These are phyloP conservation scores for Penicillium verhagenii DNA, from an alignment of 495 filamentous ascomycete genomes.

Conservation along the genomic window DNA sequence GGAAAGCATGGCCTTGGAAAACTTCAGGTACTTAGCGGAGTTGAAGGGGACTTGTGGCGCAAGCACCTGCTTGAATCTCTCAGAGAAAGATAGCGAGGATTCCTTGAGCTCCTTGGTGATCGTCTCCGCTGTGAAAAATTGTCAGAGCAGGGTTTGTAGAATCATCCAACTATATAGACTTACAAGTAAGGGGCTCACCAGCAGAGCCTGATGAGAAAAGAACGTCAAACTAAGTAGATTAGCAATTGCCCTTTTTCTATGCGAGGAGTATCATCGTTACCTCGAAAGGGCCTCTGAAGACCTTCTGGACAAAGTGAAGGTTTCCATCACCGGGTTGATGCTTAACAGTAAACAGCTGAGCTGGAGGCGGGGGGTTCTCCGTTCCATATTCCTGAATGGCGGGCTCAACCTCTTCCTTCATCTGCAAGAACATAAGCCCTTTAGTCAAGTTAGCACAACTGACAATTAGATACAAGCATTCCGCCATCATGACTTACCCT, in stretches of 20 bases:
- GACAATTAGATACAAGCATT: background rate
- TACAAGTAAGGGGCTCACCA: slow-evolving; percentile 56
- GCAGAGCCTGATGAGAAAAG: slow-evolving; percentile 83
- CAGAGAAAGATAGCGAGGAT: slow-evolving; percentile 63
- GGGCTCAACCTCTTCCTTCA: slow-evolving; percentile 74
- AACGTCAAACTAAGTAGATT: slow-evolving; percentile 70
- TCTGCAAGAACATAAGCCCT: slow-evolving; percentile 68
- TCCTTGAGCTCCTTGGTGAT: slow-evolving; percentile 68
- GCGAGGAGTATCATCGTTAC: slow-evolving; percentile 26
- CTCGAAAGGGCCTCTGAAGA: slow-evolving; percentile 87
- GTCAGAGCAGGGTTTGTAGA: slow-evolving; percentile 28
- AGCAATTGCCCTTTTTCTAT: background rate
- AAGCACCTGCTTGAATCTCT: slow-evolving; percentile 73
- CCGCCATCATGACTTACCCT: slow-evolving; percentile 44
- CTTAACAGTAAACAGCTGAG: slow-evolving; percentile 77
- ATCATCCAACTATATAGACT: slow-evolving; percentile 8
- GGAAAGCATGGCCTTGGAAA: slow-evolving; percentile 87
- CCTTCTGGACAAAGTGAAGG: slow-evolving; percentile 85
- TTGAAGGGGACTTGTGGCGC: slow-evolving; percentile 74
- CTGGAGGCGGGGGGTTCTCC: slow-evolving; percentile 73
- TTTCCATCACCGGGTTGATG: slow-evolving; percentile 73
- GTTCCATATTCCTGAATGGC: slow-evolving; percentile 68
- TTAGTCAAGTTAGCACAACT: slow-evolving; percentile 8
- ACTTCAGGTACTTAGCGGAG: slow-evolving; percentile 67
- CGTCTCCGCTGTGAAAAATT: slow-evolving; percentile 53